Base-by-base conservation (phyloP, 495 filamentous ascomycete species). In the Parachaetomium inaequale region DNA sequence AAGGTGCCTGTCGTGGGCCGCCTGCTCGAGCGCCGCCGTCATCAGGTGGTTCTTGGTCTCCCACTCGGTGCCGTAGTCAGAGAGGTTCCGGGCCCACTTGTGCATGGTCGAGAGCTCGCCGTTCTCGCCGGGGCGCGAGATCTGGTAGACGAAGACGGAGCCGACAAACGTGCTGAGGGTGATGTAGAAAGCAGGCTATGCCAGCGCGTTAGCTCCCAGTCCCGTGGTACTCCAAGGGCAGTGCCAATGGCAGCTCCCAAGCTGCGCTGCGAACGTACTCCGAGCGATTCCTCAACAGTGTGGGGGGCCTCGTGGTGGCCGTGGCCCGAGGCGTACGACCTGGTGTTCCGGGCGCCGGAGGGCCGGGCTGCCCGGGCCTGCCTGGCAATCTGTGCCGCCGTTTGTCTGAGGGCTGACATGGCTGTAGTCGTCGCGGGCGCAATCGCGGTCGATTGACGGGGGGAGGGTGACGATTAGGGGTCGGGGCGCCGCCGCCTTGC, bases 1-100 rank as follows among this genome's bases (percentile, higher is more conserved):
- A 26, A 82, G 72, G 62, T 79, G 76, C 69, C 71, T 77, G 69
- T 82, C 79, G 63, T 73, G 72, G 53, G 77, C 78, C n/a, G 79
- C 79, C 69, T 82, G 76, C 65, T 80, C 69, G 52, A 78, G 50
- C 0, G 73, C 58, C 19, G 73, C 69, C 14, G 76, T 72, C 70
- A 72, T 75, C 55, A 75, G 61, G 34, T 70, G 50, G 68, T 79
- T 80, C 67, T 72, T 72, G 53, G 51, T 56, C 69, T 78, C 76
- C 73, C 70, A 76, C 61, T 71, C 55, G 55, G 74, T 70, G 55
- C 67, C 66, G 66, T 73, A 71, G 67, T 79, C 73, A 12, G 70
- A 62, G 59, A 72, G 64, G 61, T 68, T 65, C 26, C 57, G 47
- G 32, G 79, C 50, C 72, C 71, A 75, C 65, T 67, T 67, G 59